These are phyloP conservation scores for Ensete glaucum DNA, from an alignment of 176 grass and related monocot species.

Conservation along the genomic window DNA sequence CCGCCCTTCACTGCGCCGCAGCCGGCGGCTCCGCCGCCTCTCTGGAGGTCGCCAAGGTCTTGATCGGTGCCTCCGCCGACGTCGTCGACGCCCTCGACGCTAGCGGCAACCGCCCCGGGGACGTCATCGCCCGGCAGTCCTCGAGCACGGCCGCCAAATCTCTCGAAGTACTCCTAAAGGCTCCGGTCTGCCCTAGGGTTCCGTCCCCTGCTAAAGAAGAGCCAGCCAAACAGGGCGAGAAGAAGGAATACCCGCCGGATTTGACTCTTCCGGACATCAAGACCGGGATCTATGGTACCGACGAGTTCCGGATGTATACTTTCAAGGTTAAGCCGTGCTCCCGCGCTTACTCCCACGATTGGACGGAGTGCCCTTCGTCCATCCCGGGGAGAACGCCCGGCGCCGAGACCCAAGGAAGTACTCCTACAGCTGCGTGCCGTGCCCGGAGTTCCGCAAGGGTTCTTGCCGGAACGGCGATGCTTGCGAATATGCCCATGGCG, in stretches of 20 bases:
- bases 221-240: slow-evolving; percentile 32
- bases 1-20: slow-evolving; percentile 53
- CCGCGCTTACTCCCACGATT: slow-evolving; percentile 75
- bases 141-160: slow-evolving; percentile 19
- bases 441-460: slow-evolving; percentile 72
- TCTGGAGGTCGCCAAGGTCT: slow-evolving; percentile 37
- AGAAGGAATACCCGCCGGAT: slow-evolving; percentile 76
- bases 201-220: slow-evolving; percentile 37
- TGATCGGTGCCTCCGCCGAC: slow-evolving; percentile 47
- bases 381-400: slow-evolving; percentile 78
- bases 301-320: slow-evolving; percentile 85
- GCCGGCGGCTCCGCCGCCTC: slow-evolving; percentile 42
- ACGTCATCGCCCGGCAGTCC: slow-evolving; percentile 39
- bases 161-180: slow-evolving; percentile 43
- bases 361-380: slow-evolving; percentile 87
- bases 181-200: slow-evolving; percentile 11
- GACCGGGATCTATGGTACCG: slow-evolving; percentile 63
- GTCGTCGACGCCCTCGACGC: slow-evolving; percentile 29
- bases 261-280: slow-evolving; percentile 74
- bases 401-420: slow-evolving; percentile 71
- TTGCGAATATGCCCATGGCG: slow-evolving; percentile 84
- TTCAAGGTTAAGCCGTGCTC: slow-evolving; percentile 88
- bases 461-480: slow-evolving; percentile 60
- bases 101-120: slow-evolving; percentile 38
- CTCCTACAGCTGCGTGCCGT: slow-evolving; percentile 78